Percentiles rank a stretch among this genome's conserved stretches.
These are phyloP conservation scores for Pyrus pyrifolia DNA, from an alignment of 306 rosid genomes.

Conservation along the genomic window DNA sequence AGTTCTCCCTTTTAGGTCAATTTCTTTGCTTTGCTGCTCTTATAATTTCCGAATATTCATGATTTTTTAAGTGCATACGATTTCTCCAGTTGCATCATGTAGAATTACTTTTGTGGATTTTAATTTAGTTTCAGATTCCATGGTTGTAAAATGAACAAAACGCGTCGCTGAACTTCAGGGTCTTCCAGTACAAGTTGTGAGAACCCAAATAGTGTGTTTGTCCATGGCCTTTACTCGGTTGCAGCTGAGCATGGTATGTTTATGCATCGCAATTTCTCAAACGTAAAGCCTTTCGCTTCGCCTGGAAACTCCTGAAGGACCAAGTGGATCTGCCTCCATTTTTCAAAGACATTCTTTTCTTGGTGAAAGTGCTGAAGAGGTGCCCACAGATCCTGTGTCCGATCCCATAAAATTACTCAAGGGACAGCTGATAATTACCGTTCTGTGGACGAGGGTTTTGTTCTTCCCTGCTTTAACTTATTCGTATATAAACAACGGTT, in stretches of 20 bases:
- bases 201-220: background rate
- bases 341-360: too few relatives aligned
- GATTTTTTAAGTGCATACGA: background rate
- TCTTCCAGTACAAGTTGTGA: background rate
- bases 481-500: too few relatives aligned
- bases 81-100: background rate
- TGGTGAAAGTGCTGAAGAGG: too few relatives aligned
- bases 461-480: too few relatives aligned
- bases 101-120: background rate
- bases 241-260: constrained; percentile 60
- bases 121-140: background rate
- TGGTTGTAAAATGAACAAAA: background rate
- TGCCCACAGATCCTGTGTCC: too few relatives aligned
- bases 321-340: too few relatives aligned
- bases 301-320: too few relatives aligned
- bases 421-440: too few relatives aligned
- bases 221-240: constrained; percentile 54
- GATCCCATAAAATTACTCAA: too few relatives aligned
- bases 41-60: background rate
- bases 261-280: too few relatives aligned
- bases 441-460: too few relatives aligned
- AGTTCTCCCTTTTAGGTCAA: background rate
- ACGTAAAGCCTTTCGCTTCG: too few relatives aligned
- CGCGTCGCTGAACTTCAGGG: background rate
- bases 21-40: background rate